phyloP scores from a whole-genome alignment of 2,329 filamentous ascomycete genomes.

The Magnaporthiopsis poae region DNA sequence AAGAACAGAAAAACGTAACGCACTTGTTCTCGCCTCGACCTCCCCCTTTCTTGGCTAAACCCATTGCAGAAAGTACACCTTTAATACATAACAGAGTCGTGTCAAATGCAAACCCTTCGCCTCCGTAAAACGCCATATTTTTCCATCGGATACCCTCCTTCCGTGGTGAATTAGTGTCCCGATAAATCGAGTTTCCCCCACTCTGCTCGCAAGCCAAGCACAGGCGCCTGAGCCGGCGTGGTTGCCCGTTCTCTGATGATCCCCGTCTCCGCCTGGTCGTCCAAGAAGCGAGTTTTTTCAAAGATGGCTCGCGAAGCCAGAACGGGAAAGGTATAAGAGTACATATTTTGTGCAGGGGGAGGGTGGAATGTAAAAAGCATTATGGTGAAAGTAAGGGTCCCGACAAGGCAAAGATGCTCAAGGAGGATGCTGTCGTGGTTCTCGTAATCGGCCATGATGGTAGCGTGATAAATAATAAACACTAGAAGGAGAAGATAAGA shows the following conservation, averaged over 20 bases:
- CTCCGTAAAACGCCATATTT: slow-evolving; percentile 1
- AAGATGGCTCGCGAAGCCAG: not conserved
- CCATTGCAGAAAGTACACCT: not conserved
- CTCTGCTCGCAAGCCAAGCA: not conserved
- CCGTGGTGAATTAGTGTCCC: not conserved
- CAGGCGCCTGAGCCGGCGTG: not conserved
- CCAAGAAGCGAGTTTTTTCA: not conserved
- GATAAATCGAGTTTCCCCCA: not conserved
- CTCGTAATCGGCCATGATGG: slow-evolving; percentile 1
- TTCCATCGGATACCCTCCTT: not conserved
- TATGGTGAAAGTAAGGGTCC: not conserved
- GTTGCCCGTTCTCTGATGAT: not conserved
- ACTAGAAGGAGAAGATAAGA: not conserved
- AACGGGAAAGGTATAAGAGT: not conserved
- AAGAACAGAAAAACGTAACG: slow-evolving; percentile 2
- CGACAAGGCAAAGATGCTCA: not conserved
- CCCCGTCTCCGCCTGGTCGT: not conserved
- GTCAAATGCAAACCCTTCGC: slow-evolving; percentile 2
- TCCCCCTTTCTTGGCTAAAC: not conserved
- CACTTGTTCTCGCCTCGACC: not conserved
- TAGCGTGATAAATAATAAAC: not conserved
- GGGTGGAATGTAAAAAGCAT: not conserved
- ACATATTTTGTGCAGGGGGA: not conserved
- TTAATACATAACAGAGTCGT: not conserved
- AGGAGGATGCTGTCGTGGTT: slow-evolving; percentile 1